Evolutionary conservation across 495 filamentous ascomycete genomes (phyloP), one percentile per base, ranked within the genome.

Genomic region (Xylaria cubensis): DNA sequence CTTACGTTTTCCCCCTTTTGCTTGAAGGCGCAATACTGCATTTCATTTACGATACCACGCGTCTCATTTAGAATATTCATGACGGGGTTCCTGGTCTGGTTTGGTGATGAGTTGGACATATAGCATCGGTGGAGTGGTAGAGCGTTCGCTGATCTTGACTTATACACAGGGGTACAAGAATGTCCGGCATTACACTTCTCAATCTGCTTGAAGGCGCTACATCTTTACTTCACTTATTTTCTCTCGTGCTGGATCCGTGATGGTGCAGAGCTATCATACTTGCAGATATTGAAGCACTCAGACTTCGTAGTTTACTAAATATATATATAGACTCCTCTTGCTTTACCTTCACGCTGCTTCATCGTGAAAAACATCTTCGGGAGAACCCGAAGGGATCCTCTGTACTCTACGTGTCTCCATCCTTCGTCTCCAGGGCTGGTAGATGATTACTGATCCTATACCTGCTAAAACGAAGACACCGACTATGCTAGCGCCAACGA

Each of bases 401-500:
- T 68, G 26, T 3, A 48, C 62, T 13, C 72, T 62, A 13, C 75
- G 74, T 46, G 70, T 72, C 21, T 84, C 82, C 68, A 80, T 79
- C 41, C 80, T 70, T 24, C 88, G 82, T 66, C 93, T 84, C 95
- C 94, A 97, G 0, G 92, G 92, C 69, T 86, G 86, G 75, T 97
- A 97, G 1, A 90, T 72, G 0, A 94, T 5, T 0, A 96, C 89
- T 64, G 92, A 93, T 4, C 91, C 77, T 0, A 86, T 78, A 0
- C 95, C 95, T 53, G 92, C 90, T 0, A 97, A 74, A 9, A 97
- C 79, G 74, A 98, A 98, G 0, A 92, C 85, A 4, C 90, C 93
- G 73, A 93, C 97, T 24, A 98, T 97, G 9, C 84, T 85, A 12
- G 92, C 95, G 48, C 94, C 95, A 53, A 97, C 91, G 58, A 94